These are phyloP conservation scores for Dianthus caryophyllus DNA, from an alignment of 148 eudicot species.

Conservation along the genomic window DNA sequence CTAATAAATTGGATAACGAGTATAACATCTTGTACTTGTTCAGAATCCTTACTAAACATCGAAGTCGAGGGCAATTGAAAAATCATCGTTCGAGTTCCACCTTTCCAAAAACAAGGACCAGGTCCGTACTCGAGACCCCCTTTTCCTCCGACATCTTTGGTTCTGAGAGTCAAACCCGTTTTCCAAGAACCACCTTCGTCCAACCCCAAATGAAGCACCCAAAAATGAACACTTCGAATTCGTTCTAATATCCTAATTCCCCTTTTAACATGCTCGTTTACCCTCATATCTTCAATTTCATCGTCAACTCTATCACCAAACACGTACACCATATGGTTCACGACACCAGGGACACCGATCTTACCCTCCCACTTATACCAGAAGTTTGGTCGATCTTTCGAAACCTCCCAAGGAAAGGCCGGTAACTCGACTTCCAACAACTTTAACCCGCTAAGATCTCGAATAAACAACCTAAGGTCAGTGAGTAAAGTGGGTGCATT, in stretches of 20 bases:
- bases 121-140: not conserved
- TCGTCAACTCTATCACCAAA: too few relatives aligned
- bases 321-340: too few relatives aligned
- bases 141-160: not conserved
- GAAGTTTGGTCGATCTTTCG: too few relatives aligned
- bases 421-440: too few relatives aligned
- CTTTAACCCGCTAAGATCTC: too few relatives aligned
- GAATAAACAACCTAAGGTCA: too few relatives aligned
- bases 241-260: not conserved
- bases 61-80: not conserved
- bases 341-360: too few relatives aligned
- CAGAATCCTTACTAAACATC: not conserved
- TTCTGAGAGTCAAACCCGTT: not conserved
- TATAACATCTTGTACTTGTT: not conserved
- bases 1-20: not conserved
- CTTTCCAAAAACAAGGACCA: not conserved
- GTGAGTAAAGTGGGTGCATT: too few relatives aligned
- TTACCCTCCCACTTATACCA: too few relatives aligned
- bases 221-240: too few relatives aligned
- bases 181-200: not conserved
- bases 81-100: not conserved
- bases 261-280: not conserved
- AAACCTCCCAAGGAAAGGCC: too few relatives aligned
- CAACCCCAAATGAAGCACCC: not conserved
- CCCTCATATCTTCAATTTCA: too few relatives aligned